Conservation (phyloP, 2,329 filamentous ascomycete species). For the Penicillium sp. region DNA sequence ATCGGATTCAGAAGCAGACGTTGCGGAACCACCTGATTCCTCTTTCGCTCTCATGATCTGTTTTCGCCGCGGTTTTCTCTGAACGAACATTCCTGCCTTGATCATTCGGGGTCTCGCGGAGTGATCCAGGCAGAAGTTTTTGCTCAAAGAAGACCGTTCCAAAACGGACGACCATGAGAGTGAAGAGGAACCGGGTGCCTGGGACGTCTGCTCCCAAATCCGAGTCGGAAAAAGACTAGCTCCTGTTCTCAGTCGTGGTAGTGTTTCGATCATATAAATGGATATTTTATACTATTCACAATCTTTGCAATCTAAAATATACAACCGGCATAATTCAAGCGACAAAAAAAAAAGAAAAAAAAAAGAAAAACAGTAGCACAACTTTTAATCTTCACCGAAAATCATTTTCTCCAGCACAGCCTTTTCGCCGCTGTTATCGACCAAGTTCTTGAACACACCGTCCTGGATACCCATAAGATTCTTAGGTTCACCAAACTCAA, state of each 20-base stretch:
- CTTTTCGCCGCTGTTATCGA: conserved; percentile 26
- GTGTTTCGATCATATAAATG: not conserved
- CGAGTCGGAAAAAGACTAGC: too few relatives aligned
- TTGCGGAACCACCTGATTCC: too few relatives aligned
- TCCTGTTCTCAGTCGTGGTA: not conserved
- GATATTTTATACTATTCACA: conserved; percentile 6
- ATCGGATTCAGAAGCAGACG: too few relatives aligned
- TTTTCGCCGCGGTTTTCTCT: too few relatives aligned
- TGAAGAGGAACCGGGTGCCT: too few relatives aligned
- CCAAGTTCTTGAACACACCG: conserved; percentile 23
- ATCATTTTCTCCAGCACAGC: conserved; percentile 23
- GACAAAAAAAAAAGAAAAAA: not conserved
- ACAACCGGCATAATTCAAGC: not conserved
- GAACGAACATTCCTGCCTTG: too few relatives aligned
- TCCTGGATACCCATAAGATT: conserved; percentile 51
- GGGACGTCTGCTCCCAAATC: too few relatives aligned
- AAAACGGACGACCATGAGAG: too few relatives aligned
- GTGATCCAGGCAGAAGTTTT: too few relatives aligned
- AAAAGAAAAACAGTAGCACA: not conserved
- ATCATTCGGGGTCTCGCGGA: too few relatives aligned
- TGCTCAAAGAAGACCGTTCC: too few relatives aligned
- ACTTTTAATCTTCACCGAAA: conserved; percentile 11
- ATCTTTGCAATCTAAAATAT: conserved; percentile 7
- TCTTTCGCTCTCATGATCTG: too few relatives aligned
- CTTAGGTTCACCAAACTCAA: conserved; percentile 62